Percentiles rank a stretch among this genome's conserved stretches.
These are phyloP conservation scores for Zostera marina DNA, from an alignment of 116 monocot species.

Conservation along the genomic window DNA sequence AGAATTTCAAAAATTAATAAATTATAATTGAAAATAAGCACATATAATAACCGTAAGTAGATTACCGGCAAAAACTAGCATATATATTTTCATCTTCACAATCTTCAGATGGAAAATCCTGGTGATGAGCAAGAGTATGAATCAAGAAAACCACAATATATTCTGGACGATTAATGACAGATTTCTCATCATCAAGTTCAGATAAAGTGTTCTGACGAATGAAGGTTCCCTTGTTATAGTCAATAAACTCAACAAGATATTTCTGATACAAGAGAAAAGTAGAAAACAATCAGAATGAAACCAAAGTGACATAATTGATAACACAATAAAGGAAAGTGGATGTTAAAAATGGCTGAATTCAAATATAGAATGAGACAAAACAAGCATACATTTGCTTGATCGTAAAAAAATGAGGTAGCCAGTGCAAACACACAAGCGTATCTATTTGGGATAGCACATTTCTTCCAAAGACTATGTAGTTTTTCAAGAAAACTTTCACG, in stretches of 20 bases:
- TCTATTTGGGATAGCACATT: slow-evolving; percentile 37
- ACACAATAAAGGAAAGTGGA: not conserved
- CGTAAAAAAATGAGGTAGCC: slow-evolving; percentile 24
- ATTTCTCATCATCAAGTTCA: slow-evolving; percentile 12
- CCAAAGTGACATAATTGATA: not conserved
- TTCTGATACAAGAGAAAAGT: slow-evolving; percentile 20
- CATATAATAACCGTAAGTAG: not conserved
- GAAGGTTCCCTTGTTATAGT: slow-evolving; percentile 10
- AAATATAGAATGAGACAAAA: not conserved
- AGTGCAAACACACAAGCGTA: slow-evolving; percentile 75
- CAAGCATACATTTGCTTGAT: slow-evolving; percentile 39
- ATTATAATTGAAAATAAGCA: not conserved
- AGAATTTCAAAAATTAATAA: not conserved
- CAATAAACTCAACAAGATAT: slow-evolving; percentile 42
- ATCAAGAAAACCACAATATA: slow-evolving; percentile 70
- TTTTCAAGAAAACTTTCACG: slow-evolving; percentile 45
- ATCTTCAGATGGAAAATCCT: slow-evolving; percentile 30
- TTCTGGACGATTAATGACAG: slow-evolving; percentile 41
- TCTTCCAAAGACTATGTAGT: slow-evolving; percentile 38
- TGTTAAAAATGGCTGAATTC: not conserved
- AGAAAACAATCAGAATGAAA: slow-evolving; percentile 1
- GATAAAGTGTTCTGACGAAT: slow-evolving; percentile 3
- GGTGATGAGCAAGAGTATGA: slow-evolving; percentile 67
- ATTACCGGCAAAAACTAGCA: slow-evolving; percentile 45
- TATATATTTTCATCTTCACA: slow-evolving; percentile 33